These are phyloP conservation scores for Penicillium desertorum DNA, from an alignment of 495 filamentous ascomycete genomes.

Conservation along the genomic window DNA sequence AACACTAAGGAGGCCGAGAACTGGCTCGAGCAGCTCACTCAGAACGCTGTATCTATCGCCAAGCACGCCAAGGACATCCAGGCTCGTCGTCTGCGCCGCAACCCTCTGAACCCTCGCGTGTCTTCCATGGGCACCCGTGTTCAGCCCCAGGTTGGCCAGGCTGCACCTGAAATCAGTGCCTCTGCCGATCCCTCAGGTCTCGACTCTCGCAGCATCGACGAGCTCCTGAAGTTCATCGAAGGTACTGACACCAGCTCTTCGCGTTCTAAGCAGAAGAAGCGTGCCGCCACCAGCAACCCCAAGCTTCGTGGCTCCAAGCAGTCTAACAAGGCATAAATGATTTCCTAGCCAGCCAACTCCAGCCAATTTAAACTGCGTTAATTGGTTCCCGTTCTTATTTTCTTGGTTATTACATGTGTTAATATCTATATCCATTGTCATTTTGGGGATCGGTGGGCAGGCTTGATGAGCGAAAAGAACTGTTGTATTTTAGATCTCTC, in stretches of 20 bases:
- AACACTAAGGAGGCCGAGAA: constrained; percentile 94
- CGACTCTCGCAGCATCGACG: constrained; percentile 78
- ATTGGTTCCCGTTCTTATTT: constrained; percentile 21
- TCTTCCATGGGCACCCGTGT: constrained; percentile 50
- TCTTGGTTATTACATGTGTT: constrained; percentile 34
- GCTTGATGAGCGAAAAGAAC: constrained; percentile 38
- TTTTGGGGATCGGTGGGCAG: constrained; percentile 29
- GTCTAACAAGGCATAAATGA: constrained; percentile 33
- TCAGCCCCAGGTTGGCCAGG: constrained; percentile 57
- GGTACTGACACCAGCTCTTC: constrained; percentile 59
- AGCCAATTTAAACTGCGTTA: background rate
- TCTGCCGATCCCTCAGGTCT: constrained; percentile 42
- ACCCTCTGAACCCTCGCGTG: constrained; percentile 57
- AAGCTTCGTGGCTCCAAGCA: constrained; percentile 60
- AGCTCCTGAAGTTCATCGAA: constrained; percentile 84
- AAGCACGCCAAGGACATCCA: constrained; percentile 87
- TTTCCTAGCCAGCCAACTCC: background rate
- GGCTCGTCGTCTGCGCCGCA: constrained; percentile 62
- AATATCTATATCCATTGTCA: constrained; percentile 29
- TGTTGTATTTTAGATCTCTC: constrained; percentile 43
- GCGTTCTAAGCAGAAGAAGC: constrained; percentile 64
- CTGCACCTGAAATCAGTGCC: constrained; percentile 43
- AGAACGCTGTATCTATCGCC: constrained; percentile 88
- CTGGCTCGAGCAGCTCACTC: constrained; percentile 95
- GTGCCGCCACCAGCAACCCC: constrained; percentile 63